Evolutionary conservation across 1,139 yeast species (phyloP).

Genomic region (Ashbya aceris): DNA sequence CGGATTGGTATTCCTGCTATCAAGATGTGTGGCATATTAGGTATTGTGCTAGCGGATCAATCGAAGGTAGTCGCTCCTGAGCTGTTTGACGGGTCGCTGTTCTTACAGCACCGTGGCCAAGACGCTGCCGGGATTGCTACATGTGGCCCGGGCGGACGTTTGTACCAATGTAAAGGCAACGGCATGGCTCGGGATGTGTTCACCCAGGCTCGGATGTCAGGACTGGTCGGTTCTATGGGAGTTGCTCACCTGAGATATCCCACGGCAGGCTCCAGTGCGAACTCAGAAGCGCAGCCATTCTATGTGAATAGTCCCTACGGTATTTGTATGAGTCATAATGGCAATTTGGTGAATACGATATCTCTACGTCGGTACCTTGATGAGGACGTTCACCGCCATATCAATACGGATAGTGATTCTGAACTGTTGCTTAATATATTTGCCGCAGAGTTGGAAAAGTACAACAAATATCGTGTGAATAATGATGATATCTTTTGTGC

Average conservation of each 20-base stretch:
- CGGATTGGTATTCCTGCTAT: not conserved
- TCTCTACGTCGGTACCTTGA: slow-evolving; percentile 74
- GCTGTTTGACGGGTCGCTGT: slow-evolving; percentile 85
- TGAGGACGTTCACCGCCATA: slow-evolving; percentile 91
- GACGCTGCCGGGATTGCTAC: slow-evolving; percentile 99
- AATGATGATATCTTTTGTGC: slow-evolving; percentile 85
- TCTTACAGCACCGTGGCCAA: slow-evolving; percentile 95
- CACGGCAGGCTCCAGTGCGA: slow-evolving; percentile 96
- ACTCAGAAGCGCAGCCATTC: slow-evolving; percentile 97
- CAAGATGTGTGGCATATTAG: slow-evolving; percentile 89
- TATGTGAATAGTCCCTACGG: slow-evolving; percentile 97
- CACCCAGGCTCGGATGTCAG: slow-evolving; percentile 69
- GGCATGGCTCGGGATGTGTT: slow-evolving; percentile 98
- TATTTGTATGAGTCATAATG: slow-evolving; percentile 81
- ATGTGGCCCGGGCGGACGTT: slow-evolving; percentile 86
- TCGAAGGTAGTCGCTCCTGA: slow-evolving; percentile 73
- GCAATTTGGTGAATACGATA: slow-evolving; percentile 82
- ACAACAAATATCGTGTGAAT: slow-evolving; percentile 88
- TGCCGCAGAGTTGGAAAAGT: slow-evolving; percentile 84
- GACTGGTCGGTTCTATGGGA: slow-evolving; percentile 90
- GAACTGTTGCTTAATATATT: slow-evolving; percentile 82
- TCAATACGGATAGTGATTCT: slow-evolving; percentile 93
- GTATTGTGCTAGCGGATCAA: slow-evolving; percentile 75
- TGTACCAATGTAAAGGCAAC: slow-evolving; percentile 96
- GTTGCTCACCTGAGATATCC: slow-evolving; percentile 93